phyloP scores from a whole-genome alignment of 2,329 filamentous ascomycete genomes.

The Chlorencoelia australis region DNA sequence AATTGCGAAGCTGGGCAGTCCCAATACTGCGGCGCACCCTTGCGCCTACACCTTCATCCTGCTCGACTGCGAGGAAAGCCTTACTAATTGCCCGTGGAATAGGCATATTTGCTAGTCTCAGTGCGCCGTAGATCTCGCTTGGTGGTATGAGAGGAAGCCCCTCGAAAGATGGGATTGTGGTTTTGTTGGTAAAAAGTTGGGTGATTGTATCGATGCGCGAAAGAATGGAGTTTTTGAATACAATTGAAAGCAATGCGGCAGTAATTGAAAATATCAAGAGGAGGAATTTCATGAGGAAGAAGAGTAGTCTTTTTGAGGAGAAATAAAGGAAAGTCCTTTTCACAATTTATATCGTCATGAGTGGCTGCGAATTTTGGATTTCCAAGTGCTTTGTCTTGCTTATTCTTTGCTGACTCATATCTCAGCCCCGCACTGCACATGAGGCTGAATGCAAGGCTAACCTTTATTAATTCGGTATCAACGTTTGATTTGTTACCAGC shows the following conservation, averaged over 20 bases:
- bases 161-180: not conserved
- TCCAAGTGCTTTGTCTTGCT: too few relatives aligned
- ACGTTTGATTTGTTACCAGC: too few relatives aligned
- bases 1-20: constrained; percentile 70
- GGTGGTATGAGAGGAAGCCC: constrained; percentile 14
- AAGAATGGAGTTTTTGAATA: constrained; percentile 20
- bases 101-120: constrained; percentile 42
- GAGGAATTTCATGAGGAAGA: constrained; percentile 21
- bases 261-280: constrained; percentile 19
- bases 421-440: too few relatives aligned
- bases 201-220: constrained; percentile 11
- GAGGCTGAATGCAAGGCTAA: too few relatives aligned
- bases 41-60: constrained; percentile 81
- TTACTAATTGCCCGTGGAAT: constrained; percentile 68
- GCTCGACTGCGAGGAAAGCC: constrained; percentile 74
- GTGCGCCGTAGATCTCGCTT: constrained; percentile 11
- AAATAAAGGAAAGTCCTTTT: constrained; percentile 15
- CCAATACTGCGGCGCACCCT: constrained; percentile 81
- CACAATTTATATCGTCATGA: too few relatives aligned
- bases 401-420: too few relatives aligned
- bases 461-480: too few relatives aligned
- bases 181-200: constrained; percentile 11
- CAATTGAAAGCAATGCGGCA: constrained; percentile 21
- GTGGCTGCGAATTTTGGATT: too few relatives aligned
- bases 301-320: constrained; percentile 13